A percentile compares a stretch with the other conserved stretches of the same genome.
These are phyloP conservation scores for Podila verticillata DNA, from an alignment of 192 early-diverging fungal genomes.

Conservation along the genomic window DNA sequence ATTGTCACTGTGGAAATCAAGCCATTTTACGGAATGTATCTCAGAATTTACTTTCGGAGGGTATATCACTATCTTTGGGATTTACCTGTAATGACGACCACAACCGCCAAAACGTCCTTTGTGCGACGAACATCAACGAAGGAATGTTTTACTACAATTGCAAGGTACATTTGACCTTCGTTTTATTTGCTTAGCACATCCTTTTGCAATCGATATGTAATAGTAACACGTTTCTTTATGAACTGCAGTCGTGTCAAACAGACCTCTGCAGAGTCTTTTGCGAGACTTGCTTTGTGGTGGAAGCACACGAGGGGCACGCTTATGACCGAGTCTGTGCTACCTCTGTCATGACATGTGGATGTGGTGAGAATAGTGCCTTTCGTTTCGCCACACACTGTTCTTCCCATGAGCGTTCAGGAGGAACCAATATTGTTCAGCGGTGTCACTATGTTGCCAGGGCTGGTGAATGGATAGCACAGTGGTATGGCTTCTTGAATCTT, in stretches of 20 bases:
- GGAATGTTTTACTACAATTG: constrained; percentile 34
- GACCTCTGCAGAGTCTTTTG: constrained; percentile 19
- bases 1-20: constrained; percentile 34
- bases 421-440: constrained; percentile 31
- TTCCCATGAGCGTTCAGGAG: constrained; percentile 37
- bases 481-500: constrained; percentile 3
- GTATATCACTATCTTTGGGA: no score
- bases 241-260: constrained; percentile 33
- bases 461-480: constrained; percentile 34
- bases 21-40: not conserved
- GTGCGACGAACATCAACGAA: constrained; percentile 26
- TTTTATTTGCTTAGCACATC: not conserved
- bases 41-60: not conserved
- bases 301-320: constrained; percentile 25
- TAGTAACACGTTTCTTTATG: not conserved
- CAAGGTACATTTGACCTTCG: constrained; percentile 14
- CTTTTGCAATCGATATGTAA: not conserved
- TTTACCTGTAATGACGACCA: constrained; percentile 26
- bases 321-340: constrained; percentile 12
- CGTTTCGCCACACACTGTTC: constrained; percentile 35
- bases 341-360: constrained; percentile 11
- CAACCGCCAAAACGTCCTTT: constrained; percentile 35
- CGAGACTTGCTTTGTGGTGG: constrained; percentile 34
- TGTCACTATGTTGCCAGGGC: constrained; percentile 25
- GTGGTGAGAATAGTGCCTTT: constrained; percentile 48